phyloP scores from a whole-genome alignment of 441 rosid species.

The Pelargonium citronellum region DNA sequence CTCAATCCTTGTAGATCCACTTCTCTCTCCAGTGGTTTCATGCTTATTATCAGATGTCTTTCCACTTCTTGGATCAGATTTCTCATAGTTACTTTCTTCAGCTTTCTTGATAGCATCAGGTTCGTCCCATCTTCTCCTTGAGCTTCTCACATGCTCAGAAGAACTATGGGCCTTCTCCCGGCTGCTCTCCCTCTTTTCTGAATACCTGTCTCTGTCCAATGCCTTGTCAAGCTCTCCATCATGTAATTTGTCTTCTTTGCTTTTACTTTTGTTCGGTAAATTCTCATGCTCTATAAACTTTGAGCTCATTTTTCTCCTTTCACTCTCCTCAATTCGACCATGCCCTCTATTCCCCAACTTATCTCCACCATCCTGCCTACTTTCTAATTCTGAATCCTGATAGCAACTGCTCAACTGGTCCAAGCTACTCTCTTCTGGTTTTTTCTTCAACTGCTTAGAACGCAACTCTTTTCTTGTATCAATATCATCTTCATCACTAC shows the following conservation, averaged over 20 bases:
- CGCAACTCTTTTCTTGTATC: constrained; percentile 46
- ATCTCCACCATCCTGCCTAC: constrained; percentile 53
- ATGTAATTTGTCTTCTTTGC: constrained; percentile 59
- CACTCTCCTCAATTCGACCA: constrained; percentile 45
- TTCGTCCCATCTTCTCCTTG: constrained; percentile 92
- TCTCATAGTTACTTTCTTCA: constrained; percentile 47
- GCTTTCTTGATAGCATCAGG: constrained; percentile 38
- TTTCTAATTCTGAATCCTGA: constrained; percentile 82
- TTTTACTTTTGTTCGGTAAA: constrained; percentile 47
- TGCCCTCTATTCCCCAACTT: constrained; percentile 49
- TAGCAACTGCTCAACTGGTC: constrained; percentile 84
- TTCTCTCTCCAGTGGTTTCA: constrained; percentile 51
- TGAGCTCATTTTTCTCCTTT: constrained; percentile 46
- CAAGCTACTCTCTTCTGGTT: constrained; percentile 85
- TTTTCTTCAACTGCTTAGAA: constrained; percentile 60
- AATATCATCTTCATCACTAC: constrained; percentile 65
- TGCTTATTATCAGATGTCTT: constrained; percentile 58
- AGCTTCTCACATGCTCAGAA: constrained; percentile 49
- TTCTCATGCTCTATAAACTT: constrained; percentile 52
- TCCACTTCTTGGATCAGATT: constrained; percentile 48
- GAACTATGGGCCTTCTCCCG: constrained; percentile 71
- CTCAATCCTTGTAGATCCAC: constrained; percentile 44
- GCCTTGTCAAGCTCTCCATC: constrained; percentile 50
- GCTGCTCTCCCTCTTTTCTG: constrained; percentile 61
- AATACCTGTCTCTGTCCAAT: constrained; percentile 54